phyloP scores from a whole-genome alignment of 2,329 filamentous ascomycete species.

The Knufia fluminis region DNA sequence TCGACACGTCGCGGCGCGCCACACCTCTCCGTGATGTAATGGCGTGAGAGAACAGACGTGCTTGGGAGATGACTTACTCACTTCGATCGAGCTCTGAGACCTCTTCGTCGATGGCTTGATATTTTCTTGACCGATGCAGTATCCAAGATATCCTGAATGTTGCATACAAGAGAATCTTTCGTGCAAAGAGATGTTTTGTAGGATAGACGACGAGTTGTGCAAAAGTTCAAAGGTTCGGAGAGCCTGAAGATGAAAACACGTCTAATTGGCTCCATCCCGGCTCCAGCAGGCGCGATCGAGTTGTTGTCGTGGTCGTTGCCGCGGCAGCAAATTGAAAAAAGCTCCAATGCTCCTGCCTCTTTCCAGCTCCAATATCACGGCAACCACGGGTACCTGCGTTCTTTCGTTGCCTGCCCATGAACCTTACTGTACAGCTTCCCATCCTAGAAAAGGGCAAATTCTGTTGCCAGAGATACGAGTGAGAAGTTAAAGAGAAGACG shows the following conservation, averaged over 20 bases:
- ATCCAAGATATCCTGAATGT: slow-evolving; percentile 10
- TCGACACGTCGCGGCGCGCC: slow-evolving; percentile 6
- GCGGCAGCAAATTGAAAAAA: background rate
- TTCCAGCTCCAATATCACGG: background rate
- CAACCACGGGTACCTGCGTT: background rate
- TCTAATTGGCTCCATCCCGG: background rate
- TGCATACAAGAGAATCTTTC: slow-evolving; percentile 7
- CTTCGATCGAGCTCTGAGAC: background rate
- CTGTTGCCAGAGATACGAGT: too few relatives aligned
- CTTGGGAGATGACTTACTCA: background rate
- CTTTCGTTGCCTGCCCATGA: background rate
- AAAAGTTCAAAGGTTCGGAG: background rate
- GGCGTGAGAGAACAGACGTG: background rate
- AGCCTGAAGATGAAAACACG: background rate
- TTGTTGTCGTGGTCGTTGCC: slow-evolving; percentile 10
- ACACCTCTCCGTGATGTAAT: slow-evolving; percentile 9
- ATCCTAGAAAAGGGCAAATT: too few relatives aligned
- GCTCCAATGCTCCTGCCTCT: too few relatives aligned
- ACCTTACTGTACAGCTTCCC: too few relatives aligned
- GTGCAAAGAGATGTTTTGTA: slow-evolving; percentile 9
- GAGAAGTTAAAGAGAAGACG: too few relatives aligned
- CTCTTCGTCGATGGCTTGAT: slow-evolving; percentile 1
- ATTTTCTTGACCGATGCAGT: slow-evolving; percentile 8
- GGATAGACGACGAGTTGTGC: slow-evolving; percentile 5
- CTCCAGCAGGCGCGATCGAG: slow-evolving; percentile 1